Conservation (phyloP, 2,329 filamentous ascomycete genomes). For the Trichoderma atrobrunneum region DNA sequence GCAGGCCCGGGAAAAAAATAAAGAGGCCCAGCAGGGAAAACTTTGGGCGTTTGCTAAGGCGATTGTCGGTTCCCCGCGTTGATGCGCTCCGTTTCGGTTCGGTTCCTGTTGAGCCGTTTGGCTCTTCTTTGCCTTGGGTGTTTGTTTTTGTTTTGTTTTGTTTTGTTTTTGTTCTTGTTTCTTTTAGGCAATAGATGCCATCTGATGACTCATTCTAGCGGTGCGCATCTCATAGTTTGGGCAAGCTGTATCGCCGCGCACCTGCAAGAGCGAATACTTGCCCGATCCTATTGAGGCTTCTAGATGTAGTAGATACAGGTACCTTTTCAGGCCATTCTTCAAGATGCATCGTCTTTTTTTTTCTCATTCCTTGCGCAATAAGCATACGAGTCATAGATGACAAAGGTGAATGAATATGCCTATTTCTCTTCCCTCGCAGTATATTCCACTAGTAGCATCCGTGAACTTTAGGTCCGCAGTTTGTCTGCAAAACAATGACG, state of each 20-base stretch:
- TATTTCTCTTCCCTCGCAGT: background rate
- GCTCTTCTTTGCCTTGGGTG: background rate
- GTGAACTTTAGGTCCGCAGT: background rate
- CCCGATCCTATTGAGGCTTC: background rate
- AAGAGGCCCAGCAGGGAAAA: background rate
- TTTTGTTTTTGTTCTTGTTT: background rate
- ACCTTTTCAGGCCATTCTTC: background rate
- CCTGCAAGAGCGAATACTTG: too few species aligned
- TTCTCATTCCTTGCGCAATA: background rate
- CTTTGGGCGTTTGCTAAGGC: slow-evolving; percentile 4
- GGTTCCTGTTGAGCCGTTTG: background rate
- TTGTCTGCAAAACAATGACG: background rate
- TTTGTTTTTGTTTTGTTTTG: background rate
- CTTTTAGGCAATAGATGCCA: background rate
- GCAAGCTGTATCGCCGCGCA: background rate
- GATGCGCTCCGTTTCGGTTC: background rate
- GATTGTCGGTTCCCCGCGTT: slow-evolving; percentile 17
- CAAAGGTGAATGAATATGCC: background rate
- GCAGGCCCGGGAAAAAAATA: slow-evolving; percentile 7
- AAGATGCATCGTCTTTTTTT: background rate
- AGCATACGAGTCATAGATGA: background rate
- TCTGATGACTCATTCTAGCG: background rate
- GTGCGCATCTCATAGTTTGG: background rate
- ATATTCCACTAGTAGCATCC: background rate
- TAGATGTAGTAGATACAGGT: background rate